Evolutionary conservation across 768 basidiomycete species (phyloP).

Genomic region (Austroboletus eburneus): DNA sequence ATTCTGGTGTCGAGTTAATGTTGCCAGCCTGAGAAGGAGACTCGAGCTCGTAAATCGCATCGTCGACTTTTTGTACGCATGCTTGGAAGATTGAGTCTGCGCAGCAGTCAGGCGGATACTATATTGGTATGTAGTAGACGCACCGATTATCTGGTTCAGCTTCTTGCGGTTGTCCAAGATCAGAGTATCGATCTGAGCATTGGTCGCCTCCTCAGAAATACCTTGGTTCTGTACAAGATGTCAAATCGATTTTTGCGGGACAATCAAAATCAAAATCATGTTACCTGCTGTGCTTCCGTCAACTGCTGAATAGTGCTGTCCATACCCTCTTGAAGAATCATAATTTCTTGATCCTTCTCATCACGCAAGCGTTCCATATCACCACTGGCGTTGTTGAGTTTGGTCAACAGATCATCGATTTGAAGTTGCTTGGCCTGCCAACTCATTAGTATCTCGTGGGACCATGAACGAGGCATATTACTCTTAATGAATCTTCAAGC

Average conservation of each 20-base stretch:
- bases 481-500: slow-evolving; percentile 92
- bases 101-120: slow-evolving; percentile 10
- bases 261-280: slow-evolving; percentile 6
- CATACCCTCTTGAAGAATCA: slow-evolving; percentile 94
- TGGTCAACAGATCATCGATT: slow-evolving; percentile 86
- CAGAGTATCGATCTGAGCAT: slow-evolving; percentile 95
- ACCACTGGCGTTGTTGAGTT: slow-evolving; percentile 66
- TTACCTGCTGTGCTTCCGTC: slow-evolving; percentile 80
- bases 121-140: slow-evolving; percentile 14
- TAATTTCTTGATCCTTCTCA: slow-evolving; percentile 96
- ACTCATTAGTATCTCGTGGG: slow-evolving; percentile 11
- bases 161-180: slow-evolving; percentile 98
- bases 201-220: slow-evolving; percentile 82
- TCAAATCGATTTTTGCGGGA: background rate
- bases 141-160: slow-evolving; percentile 94
- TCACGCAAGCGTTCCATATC: slow-evolving; percentile 83
- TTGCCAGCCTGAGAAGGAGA: slow-evolving; percentile 94
- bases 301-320: slow-evolving; percentile 87
- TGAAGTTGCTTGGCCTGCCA: slow-evolving; percentile 88
- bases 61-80: slow-evolving; percentile 95
- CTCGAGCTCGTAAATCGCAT: slow-evolving; percentile 95
- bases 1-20: slow-evolving; percentile 96
- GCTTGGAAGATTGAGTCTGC: slow-evolving; percentile 94
- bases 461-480: slow-evolving; percentile 34
- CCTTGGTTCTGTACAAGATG: slow-evolving; percentile 61